Evolutionary conservation across 495 filamentous ascomycete genomes (phyloP).

Genomic region (Daldinia bambusicola): DNA sequence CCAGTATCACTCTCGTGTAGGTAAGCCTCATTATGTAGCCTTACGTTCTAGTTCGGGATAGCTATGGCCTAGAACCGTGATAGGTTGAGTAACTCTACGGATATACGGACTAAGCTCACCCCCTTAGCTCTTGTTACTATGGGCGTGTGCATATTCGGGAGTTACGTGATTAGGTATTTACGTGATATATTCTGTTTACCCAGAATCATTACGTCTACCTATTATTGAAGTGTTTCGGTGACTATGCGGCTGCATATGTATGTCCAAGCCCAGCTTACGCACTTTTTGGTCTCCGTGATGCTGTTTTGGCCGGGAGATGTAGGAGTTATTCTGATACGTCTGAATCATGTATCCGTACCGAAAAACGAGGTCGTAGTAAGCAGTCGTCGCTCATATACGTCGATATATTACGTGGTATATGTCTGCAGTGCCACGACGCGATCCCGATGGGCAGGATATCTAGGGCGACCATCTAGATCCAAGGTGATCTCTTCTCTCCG

Average conservation of each 20-base stretch:
- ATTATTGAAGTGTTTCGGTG: background rate
- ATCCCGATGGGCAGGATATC: slow-evolving; percentile 18
- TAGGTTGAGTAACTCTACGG: background rate
- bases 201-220: background rate
- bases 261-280: background rate
- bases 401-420: background rate
- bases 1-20: background rate
- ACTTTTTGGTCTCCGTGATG: background rate
- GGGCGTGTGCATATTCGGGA: background rate
- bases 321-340: background rate
- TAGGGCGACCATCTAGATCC: background rate
- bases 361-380: slow-evolving; percentile 22
- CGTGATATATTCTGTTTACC: background rate
- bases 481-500: background rate
- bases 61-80: background rate
- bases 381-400: slow-evolving; percentile 9
- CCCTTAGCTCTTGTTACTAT: background rate
- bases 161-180: background rate
- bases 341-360: background rate
- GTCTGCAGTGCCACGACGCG: slow-evolving; percentile 15
- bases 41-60: background rate
- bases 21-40: background rate
- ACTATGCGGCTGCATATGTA: slow-evolving; percentile 5
- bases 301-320: background rate
- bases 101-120: background rate